Conservation (phyloP, 768 basidiomycete genomes). For the Tylopilus vinaceipallidus region DNA sequence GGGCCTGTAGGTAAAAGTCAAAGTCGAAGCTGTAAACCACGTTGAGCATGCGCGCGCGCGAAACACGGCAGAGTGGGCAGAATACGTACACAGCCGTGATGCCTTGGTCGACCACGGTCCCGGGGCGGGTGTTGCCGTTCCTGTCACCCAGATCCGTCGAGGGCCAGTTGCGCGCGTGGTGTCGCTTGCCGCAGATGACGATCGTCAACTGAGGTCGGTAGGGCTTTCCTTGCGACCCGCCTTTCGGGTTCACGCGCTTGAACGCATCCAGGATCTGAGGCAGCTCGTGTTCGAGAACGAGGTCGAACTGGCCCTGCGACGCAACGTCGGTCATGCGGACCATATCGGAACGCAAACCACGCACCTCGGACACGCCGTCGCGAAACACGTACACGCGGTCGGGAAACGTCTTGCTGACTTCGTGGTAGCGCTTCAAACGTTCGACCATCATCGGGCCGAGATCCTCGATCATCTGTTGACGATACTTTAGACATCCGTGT, state of each 20-base stretch:
- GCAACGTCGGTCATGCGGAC: background rate
- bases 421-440: constrained; percentile 55
- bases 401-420: constrained; percentile 57
- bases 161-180: constrained; percentile 57
- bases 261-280: constrained; percentile 63
- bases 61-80: too few relatives aligned
- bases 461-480: constrained; percentile 65
- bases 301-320: constrained; percentile 68
- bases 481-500: background rate
- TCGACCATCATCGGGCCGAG: constrained; percentile 69
- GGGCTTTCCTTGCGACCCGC: constrained; percentile 37
- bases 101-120: constrained; percentile 79
- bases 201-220: constrained; percentile 70
- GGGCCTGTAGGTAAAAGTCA: constrained; percentile 71
- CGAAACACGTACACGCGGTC: constrained; percentile 71
- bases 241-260: constrained; percentile 40
- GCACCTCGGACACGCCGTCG: constrained; percentile 80
- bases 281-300: constrained; percentile 58
- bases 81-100: constrained; percentile 60
- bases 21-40: constrained; percentile 49
- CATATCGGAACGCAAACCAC: constrained; percentile 12
- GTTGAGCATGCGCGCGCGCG: too few relatives aligned
- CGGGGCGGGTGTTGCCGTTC: constrained; percentile 77
- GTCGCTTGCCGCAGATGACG: constrained; percentile 78
- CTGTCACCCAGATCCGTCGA: constrained; percentile 48